Conservation (phyloP, 495 filamentous ascomycete genomes). For the Hypoxylon trugodes region DNA sequence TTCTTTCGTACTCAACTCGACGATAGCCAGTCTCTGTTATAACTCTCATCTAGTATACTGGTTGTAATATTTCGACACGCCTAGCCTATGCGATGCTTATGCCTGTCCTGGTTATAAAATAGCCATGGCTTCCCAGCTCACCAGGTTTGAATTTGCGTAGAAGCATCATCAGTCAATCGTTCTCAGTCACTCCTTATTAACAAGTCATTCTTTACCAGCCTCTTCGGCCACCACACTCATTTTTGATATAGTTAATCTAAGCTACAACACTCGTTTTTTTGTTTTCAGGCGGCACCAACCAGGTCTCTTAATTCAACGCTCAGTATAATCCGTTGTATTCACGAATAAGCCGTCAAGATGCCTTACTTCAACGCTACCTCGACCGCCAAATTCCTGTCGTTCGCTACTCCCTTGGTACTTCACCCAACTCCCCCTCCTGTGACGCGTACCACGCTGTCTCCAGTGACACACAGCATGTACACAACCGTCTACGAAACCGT, state of each 20-base stretch:
- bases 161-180: slow-evolving; percentile 29
- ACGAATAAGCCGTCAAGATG: slow-evolving; percentile 32
- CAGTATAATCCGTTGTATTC: not conserved
- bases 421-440: not conserved
- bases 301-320: slow-evolving; percentile 3
- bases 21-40: slow-evolving; percentile 27
- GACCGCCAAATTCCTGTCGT: slow-evolving; percentile 28
- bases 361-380: slow-evolving; percentile 34
- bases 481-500: slow-evolving; percentile 56
- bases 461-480: slow-evolving; percentile 37
- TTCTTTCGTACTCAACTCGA: slow-evolving; percentile 25
- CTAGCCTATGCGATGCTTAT: not conserved
- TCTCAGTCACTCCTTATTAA: slow-evolving; percentile 18
- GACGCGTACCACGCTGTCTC: slow-evolving; percentile 18
- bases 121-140: not conserved
- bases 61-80: slow-evolving; percentile 1
- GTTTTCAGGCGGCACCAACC: not conserved
- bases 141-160: not conserved
- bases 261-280: slow-evolving; percentile 7
- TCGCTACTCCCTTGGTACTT: slow-evolving; percentile 19
- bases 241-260: slow-evolving; percentile 8
- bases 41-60: slow-evolving; percentile 3
- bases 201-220: slow-evolving; percentile 37
- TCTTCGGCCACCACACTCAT: slow-evolving; percentile 34
- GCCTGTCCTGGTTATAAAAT: slow-evolving; percentile 37